These are phyloP conservation scores for Phytophthora foliorum DNA, from an alignment of 352 stramenopile genomes.

Conservation along the genomic window DNA sequence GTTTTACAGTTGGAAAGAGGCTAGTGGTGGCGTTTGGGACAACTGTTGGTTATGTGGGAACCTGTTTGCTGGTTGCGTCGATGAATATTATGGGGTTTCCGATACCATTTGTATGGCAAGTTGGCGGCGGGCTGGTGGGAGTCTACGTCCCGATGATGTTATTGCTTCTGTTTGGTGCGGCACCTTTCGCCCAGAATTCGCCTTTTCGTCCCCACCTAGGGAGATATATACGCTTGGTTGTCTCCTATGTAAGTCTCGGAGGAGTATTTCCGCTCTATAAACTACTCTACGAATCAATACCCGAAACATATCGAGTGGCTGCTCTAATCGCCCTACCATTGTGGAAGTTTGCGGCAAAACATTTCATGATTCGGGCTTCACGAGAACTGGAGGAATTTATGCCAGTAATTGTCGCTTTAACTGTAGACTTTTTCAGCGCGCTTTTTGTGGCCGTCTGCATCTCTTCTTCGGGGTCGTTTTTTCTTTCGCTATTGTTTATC, in stretches of 20 bases:
- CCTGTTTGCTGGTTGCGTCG: slow-evolving; percentile 1
- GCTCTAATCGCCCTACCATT: slow-evolving; percentile 7
- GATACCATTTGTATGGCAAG: slow-evolving; percentile 1
- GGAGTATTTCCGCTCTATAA: slow-evolving; percentile 25
- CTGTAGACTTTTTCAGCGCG: slow-evolving; percentile 33
- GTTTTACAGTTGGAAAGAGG: not conserved
- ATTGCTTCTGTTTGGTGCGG: not conserved
- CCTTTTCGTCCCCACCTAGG: not conserved
- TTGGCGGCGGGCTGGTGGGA: not conserved
- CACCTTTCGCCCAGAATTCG: not conserved
- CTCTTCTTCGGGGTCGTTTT: slow-evolving; percentile 16
- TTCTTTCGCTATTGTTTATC: slow-evolving; percentile 14
- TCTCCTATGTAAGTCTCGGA: not conserved
- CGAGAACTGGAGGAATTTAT: slow-evolving; percentile 26
- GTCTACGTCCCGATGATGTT: not conserved
- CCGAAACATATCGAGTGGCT: not conserved
- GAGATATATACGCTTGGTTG: not conserved
- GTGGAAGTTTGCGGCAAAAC: slow-evolving; percentile 28
- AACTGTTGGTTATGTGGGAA: not conserved
- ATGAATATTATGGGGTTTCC: not conserved
- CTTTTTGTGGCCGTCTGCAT: slow-evolving; percentile 39
- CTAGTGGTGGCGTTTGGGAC: not conserved
- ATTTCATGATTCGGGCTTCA: slow-evolving; percentile 22
- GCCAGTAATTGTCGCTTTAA: slow-evolving; percentile 21
- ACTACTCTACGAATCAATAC: slow-evolving; percentile 17